phyloP scores from a whole-genome alignment of 306 rosid genomes.

The Senna siamea region DNA sequence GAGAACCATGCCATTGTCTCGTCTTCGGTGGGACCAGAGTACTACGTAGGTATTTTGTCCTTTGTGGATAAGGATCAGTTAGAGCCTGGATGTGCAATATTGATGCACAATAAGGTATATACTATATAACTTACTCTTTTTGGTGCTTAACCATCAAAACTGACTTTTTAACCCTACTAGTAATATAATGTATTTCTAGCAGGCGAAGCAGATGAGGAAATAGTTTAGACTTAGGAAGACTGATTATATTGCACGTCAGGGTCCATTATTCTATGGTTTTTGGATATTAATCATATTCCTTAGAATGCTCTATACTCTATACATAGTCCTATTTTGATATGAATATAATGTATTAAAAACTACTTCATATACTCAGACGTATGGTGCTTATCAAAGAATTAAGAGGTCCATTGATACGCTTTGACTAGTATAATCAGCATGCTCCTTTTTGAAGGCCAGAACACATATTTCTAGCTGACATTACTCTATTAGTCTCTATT shows the following conservation, averaged over 20 bases:
- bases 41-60: slow-evolving; percentile 88
- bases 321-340: no score
- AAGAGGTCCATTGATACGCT: background rate
- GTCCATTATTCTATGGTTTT: background rate
- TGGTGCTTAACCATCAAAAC: background rate
- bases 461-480: no score
- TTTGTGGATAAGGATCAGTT: slow-evolving; percentile 97
- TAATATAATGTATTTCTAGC: background rate
- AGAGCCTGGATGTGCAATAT: slow-evolving; percentile 94
- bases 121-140: slow-evolving; percentile 2
- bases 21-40: slow-evolving; percentile 95
- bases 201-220: background rate
- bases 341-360: background rate
- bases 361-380: background rate
- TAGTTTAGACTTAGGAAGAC: background rate
- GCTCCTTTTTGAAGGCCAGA: no score
- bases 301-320: no score
- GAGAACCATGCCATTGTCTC: slow-evolving; percentile 98
- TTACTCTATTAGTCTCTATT: no score
- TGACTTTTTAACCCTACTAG: background rate
- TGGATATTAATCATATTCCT: no score
- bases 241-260: background rate
- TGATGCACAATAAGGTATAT: slow-evolving; percentile 95
- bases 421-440: background rate
- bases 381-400: no score